Conservation (phyloP, 2,329 filamentous ascomycete genomes). For the Ceratocystiopsis minuta region DNA sequence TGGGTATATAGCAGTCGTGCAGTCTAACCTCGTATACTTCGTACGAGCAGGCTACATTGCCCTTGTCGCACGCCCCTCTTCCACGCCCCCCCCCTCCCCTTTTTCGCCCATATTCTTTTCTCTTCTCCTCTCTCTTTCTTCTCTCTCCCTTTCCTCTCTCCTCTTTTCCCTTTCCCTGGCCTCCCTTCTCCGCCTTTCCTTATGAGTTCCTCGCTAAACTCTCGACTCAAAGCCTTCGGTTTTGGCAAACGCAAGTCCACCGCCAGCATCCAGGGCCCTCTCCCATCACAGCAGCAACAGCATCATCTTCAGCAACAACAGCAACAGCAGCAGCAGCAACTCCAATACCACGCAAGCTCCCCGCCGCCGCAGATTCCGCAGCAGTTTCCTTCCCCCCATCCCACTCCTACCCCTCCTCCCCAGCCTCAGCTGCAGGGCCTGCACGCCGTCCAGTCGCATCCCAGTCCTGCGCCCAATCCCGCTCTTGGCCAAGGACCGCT, state of each 20-base stretch:
- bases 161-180: background rate
- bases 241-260: constrained; percentile 62
- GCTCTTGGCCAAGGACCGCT: background rate
- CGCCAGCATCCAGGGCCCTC: constrained; percentile 30
- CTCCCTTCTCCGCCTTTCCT: constrained; percentile 15
- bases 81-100: background rate
- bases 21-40: too few species aligned
- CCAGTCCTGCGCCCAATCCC: too few species aligned
- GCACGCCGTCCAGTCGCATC: too few species aligned
- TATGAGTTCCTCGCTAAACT: constrained; percentile 59
- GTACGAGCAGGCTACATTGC: too few species aligned
- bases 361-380: background rate
- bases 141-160: background rate
- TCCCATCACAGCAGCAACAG: background rate
- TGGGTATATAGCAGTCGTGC: background rate
- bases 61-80: background rate
- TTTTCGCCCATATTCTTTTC: background rate
- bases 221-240: constrained; percentile 60
- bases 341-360: background rate
- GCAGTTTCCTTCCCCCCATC: background rate
- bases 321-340: background rate
- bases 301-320: background rate
- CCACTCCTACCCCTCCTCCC: background rate
- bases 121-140: background rate
- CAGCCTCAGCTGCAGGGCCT: background rate